A percentile compares a stretch with the other conserved stretches of the same genome.
Evolutionary conservation across 2,329 filamentous ascomycete species (phyloP).

Genomic region (Fusarium sp.): DNA sequence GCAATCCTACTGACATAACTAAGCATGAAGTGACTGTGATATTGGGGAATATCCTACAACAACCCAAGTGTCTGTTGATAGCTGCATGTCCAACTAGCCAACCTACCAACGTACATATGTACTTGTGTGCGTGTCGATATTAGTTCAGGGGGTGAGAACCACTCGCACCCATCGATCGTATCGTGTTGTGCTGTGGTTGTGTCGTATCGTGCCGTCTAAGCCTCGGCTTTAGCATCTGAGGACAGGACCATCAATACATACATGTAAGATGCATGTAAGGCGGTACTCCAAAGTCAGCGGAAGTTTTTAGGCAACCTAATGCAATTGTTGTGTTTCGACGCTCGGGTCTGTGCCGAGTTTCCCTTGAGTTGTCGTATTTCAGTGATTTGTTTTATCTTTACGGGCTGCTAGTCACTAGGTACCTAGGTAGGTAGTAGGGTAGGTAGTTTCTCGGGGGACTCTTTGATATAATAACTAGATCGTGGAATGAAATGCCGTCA

Average conservation of each 20-base stretch:
- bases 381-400: slow-evolving; percentile 16
- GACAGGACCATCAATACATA: neutral
- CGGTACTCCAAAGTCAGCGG: neutral
- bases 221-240: slow-evolving; percentile 16
- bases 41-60: slow-evolving; percentile 11
- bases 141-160: slow-evolving; percentile 33
- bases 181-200: neutral
- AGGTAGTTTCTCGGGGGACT: neutral
- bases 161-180: slow-evolving; percentile 9
- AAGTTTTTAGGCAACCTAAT: neutral
- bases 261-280: neutral
- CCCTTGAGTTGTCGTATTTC: slow-evolving; percentile 11
- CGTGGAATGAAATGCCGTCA: slow-evolving; percentile 25
- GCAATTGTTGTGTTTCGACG: slow-evolving; percentile 10
- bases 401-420: neutral
- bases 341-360: slow-evolving; percentile 16
- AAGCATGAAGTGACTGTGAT: neutral
- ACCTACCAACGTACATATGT: no score
- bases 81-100: neutral
- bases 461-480: slow-evolving; percentile 6
- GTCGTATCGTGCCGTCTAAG: slow-evolving; percentile 5
- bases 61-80: neutral
- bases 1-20: neutral
- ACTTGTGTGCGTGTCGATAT: slow-evolving; percentile 9
- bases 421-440: no score